phyloP scores from a whole-genome alignment of 2,329 filamentous ascomycete species.

The Immersiporthe knoxdaviesiana region DNA sequence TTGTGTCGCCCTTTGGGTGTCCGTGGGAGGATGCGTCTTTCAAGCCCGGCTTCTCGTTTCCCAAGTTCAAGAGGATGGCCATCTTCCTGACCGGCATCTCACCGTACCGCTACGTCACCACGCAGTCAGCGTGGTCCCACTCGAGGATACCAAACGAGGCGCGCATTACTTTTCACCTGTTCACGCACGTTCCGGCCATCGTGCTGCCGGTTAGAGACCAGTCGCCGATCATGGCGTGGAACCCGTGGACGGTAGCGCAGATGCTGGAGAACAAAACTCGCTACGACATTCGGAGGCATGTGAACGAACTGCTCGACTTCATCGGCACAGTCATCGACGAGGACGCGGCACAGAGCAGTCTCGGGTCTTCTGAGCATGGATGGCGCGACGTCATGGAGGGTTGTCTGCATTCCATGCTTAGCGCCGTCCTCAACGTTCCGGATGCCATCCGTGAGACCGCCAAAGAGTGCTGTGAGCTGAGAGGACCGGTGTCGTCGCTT shows the following conservation, averaged over 20 bases:
- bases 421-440: slow-evolving; percentile 26
- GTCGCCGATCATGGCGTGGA: slow-evolving; percentile 32
- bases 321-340: slow-evolving; percentile 29
- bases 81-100: slow-evolving; percentile 32
- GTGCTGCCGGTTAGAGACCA: slow-evolving; percentile 30
- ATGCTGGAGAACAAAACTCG: slow-evolving; percentile 27
- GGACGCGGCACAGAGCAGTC: slow-evolving; percentile 16
- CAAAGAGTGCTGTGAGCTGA: slow-evolving; percentile 30
- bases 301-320: slow-evolving; percentile 27
- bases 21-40: slow-evolving; percentile 24
- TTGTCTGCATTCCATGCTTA: slow-evolving; percentile 27
- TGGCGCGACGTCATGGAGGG: slow-evolving; percentile 27
- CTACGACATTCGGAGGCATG: slow-evolving; percentile 24
- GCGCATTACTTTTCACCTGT: slow-evolving; percentile 30
- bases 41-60: slow-evolving; percentile 18
- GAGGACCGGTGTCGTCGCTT: slow-evolving; percentile 29
- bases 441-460: slow-evolving; percentile 29
- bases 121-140: slow-evolving; percentile 31
- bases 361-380: slow-evolving; percentile 1
- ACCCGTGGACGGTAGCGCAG: slow-evolving; percentile 31
- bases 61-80: slow-evolving; percentile 29
- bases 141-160: slow-evolving; percentile 31
- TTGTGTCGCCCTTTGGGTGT: slow-evolving; percentile 27
- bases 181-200: slow-evolving; percentile 32
- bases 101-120: slow-evolving; percentile 30